Evolutionary conservation across 495 filamentous ascomycete genomes (phyloP).

Genomic region (Tetracladium setigerum): DNA sequence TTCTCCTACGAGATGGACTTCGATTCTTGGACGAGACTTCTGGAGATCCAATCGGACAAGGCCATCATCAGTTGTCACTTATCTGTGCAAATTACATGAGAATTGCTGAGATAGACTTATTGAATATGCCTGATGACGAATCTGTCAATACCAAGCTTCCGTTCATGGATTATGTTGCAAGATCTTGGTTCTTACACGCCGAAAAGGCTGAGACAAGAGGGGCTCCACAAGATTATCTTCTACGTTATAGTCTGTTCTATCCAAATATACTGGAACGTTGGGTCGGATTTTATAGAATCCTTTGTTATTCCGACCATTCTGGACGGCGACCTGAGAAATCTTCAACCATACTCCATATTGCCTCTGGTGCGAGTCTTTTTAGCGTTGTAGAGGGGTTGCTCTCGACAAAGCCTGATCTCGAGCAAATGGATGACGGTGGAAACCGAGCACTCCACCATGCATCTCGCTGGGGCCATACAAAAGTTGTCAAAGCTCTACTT

Average conservation of each 20-base stretch:
- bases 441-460: constrained; percentile 16
- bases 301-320: background rate
- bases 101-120: background rate
- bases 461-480: constrained; percentile 10
- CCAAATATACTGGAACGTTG: constrained; percentile 10
- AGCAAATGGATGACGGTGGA: constrained; percentile 7
- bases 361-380: constrained; percentile 7
- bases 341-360: constrained; percentile 13
- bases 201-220: constrained; percentile 7
- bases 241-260: constrained; percentile 8
- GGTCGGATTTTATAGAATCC: constrained; percentile 3
- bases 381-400: constrained; percentile 13
- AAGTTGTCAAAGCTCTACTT: constrained; percentile 19
- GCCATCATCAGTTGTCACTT: constrained; percentile 5
- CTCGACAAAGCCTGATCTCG: constrained; percentile 6
- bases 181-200: constrained; percentile 11
- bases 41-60: background rate
- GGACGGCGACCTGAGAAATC: constrained; percentile 8
- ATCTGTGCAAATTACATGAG: constrained; percentile 3
- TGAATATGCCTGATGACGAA: background rate
- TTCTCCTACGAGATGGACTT: constrained; percentile 21
- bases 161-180: constrained; percentile 8
- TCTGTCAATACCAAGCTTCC: constrained; percentile 1
- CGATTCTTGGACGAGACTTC: background rate
- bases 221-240: constrained; percentile 12